These are phyloP conservation scores for Marsdenia floribunda DNA, from an alignment of 257 asterid species.

Conservation along the genomic window DNA sequence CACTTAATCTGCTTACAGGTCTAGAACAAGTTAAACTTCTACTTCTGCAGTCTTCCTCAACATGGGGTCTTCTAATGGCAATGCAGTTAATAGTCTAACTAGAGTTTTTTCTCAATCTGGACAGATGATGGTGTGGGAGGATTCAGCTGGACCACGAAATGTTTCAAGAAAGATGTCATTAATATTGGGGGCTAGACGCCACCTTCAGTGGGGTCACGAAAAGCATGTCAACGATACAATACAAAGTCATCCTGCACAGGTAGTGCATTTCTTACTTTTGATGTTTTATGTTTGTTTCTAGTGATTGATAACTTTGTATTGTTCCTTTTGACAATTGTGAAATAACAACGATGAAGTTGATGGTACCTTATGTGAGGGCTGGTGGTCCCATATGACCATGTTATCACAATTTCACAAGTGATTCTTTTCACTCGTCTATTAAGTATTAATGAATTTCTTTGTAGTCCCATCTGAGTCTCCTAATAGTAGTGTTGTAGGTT, in stretches of 20 bases:
- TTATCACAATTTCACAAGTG: neutral
- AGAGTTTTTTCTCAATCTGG: too few species aligned
- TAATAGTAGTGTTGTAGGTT: neutral
- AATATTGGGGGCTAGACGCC: conserved; percentile 84
- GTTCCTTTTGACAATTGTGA: neutral
- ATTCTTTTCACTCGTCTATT: neutral
- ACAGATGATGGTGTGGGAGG: conserved; percentile 79
- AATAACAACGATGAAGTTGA: neutral
- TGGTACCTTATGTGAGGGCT: neutral
- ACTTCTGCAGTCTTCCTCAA: too few species aligned
- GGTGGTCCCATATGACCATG: neutral
- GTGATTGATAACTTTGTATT: neutral
- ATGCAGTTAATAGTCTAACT: neutral
- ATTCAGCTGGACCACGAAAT: conserved; percentile 38
- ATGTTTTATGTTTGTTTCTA: neutral
- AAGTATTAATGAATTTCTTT: neutral
- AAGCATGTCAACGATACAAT: conserved; percentile 84
- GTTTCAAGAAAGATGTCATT: conserved; percentile 68
- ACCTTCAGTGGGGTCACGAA: conserved; percentile 95
- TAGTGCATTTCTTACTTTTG: conserved; percentile 22
- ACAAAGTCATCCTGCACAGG: conserved; percentile 96
- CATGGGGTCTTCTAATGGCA: neutral
- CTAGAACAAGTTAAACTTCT: neutral
- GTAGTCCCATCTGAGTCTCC: neutral
- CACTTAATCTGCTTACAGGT: neutral